Conservation (phyloP, 352 stramenopile genomes). For the Globisporangium ultimum region DNA sequence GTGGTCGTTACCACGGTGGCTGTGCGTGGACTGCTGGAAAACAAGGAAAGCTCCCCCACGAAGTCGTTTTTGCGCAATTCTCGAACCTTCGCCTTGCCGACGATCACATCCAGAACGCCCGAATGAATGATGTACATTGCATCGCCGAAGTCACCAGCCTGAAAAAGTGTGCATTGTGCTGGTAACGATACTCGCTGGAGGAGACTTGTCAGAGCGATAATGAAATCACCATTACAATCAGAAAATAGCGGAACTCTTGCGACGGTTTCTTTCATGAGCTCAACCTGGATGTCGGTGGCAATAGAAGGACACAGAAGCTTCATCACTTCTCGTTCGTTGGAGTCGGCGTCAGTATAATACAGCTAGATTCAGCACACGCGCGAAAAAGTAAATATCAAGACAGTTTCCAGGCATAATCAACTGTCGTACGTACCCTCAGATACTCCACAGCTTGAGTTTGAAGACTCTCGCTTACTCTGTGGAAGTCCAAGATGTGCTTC, state of each 20-base stretch:
- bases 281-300: conserved; percentile 73
- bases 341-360: conserved; percentile 66
- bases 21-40: conserved; percentile 46
- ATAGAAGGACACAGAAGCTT: conserved; percentile 69
- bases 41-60: conserved; percentile 72
- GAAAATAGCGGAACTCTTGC: conserved; percentile 53
- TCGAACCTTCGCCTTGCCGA: conserved; percentile 54
- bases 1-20: conserved; percentile 59
- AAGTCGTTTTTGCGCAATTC: conserved; percentile 70
- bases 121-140: conserved; percentile 81
- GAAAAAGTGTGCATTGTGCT: conserved; percentile 53
- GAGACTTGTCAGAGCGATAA: conserved; percentile 59
- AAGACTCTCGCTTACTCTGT: conserved; percentile 50
- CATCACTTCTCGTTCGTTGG: conserved; percentile 66
- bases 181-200: conserved; percentile 59
- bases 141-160: conserved; percentile 50
- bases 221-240: conserved; percentile 51
- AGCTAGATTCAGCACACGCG: conserved; percentile 22
- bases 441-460: conserved; percentile 68
- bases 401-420: conserved; percentile 3
- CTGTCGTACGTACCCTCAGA: conserved; percentile 27
- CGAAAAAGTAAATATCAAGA: background rate
- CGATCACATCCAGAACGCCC: conserved; percentile 56
- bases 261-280: conserved; percentile 52
- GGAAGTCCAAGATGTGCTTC: conserved; percentile 64